Base-by-base conservation (phyloP, 2,329 filamentous ascomycete genomes). In the Endothia cerciana region DNA sequence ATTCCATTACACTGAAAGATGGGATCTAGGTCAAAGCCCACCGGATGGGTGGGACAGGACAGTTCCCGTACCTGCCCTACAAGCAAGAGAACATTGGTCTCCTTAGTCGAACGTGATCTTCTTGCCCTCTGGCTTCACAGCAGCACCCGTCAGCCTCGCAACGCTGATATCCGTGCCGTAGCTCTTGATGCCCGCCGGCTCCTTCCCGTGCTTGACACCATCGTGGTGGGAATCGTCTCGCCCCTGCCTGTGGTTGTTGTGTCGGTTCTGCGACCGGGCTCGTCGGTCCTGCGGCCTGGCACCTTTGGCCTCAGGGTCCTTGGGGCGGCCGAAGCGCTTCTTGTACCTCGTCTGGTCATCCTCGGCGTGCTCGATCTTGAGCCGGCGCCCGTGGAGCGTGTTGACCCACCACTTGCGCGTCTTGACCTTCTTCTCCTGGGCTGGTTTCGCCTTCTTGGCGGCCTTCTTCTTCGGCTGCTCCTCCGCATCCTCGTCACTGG, bases 281-380 rank as follows among this genome's bases (percentile, higher is more conserved):
- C n/a, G 53, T 22, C 36, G 36, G n/a, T 19, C 28, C n/a, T 58
- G 55, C 25, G 41, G 36, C 38, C 55, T 41, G 55, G 19, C n/a
- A 11, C 55, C 36, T 13, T 28, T 51, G 63, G 41, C 38, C 4
- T 58, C 64, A 8, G 56, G 30, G 40, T 62, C 57, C 61, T 45
- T 64, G 17, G 11, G 57, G 6, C 55, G 53, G 70, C 92, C 91
- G 74, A 91, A 98, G 1, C 95, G 88, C 83, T 98, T 99, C 82
- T 94, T 94, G 79, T 99, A 99, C 65, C 95, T 83, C 41, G 88
- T 87, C 71, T 92, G 89, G 66, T 94, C 88, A 77, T 98, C 95
- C 80, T 99, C 95, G 25, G 95, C 95, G 73, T 94, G 93, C 77
- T 99, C 94, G 76, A 95, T 89, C 75, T 94, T 92, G 71, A 99